Conservation (phyloP, 2,329 filamentous ascomycete genomes). For the Diplodia intermedia region DNA sequence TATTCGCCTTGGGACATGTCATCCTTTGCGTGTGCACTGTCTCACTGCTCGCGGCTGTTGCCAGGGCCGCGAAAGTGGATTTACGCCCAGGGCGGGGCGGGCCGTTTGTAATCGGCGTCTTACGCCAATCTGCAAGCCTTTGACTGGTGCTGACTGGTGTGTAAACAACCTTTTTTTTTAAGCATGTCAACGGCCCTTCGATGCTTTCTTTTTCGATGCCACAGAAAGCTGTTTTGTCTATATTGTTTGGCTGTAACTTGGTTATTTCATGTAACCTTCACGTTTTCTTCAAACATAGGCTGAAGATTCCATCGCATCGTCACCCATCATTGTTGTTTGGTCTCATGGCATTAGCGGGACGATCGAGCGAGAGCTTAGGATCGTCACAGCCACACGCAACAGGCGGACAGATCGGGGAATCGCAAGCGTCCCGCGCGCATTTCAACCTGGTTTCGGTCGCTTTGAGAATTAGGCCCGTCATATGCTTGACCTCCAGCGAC, state of each 20-base stretch:
- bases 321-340: neutral
- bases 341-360: neutral
- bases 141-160: neutral
- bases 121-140: constrained; percentile 1
- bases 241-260: neutral
- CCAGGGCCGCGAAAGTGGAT: neutral
- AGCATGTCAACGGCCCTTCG: neutral
- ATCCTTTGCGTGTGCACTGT: neutral
- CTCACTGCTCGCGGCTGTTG: neutral
- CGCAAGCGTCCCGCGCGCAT: neutral
- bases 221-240: neutral
- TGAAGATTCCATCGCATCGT: no score
- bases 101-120: neutral
- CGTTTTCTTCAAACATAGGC: neutral
- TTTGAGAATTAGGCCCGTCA: constrained; percentile 10
- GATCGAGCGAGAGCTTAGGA: neutral
- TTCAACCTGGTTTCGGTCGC: constrained; percentile 2
- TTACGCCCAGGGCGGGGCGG: constrained; percentile 19
- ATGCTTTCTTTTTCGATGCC: neutral
- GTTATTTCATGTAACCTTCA: neutral
- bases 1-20: neutral
- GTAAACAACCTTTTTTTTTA: neutral
- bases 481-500: neutral
- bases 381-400: constrained; percentile 12
- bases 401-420: constrained; percentile 11